Base-by-base conservation (phyloP, 768 basidiomycete species). In the Agrocybe pediades region DNA sequence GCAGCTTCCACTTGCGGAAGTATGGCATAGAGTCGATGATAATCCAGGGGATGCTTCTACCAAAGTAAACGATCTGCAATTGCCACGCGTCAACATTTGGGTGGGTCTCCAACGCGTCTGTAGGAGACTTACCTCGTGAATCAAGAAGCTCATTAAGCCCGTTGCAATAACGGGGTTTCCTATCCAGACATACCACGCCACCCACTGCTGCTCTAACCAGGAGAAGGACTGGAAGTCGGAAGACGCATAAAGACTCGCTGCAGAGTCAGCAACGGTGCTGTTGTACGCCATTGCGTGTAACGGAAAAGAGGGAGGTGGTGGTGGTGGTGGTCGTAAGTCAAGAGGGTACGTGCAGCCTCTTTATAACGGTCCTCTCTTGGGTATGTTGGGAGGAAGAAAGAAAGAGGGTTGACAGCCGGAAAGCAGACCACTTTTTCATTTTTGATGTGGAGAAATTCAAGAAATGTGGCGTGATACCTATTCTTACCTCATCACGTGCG, bases 11-110 rank as follows among this genome's bases (percentile, higher is more conserved):
- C 71, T 83, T 79, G 43, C 83, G 82, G 75, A 98, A 99, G 75
- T 93, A 98, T 1, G 94, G 94, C 27, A 95, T 92, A 2, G 86
- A 76, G 71, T 99, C 97, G 68, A 98, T 87, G 71, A 97, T 90
- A 62, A 98, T 88, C 92, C 94, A 97, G 0, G 95, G 97, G 16
- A 98, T 70, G 59, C 88, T 87, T 20, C 97, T 90, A 33, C 96
- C 97, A 65, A 99, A 99, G 75, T 99, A 99, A 8, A 98, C 92
- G 64, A 94, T 71, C 95, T 97, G 56, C 2, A 23, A 11, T 41
- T 26, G n/a, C 21, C 25, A 43, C 19, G 52, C 11, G 23, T 43
- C 11, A 30, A 26, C 7, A 5, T 16, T n/a, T 40, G 8, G n/a
- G n/a, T n/a, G n/a, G n/a, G 16, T 33, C 23, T 49, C 43, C 24